These are phyloP conservation scores for Hansenula sp. DNA, from an alignment of 1,139 yeast species.

Conservation along the genomic window DNA sequence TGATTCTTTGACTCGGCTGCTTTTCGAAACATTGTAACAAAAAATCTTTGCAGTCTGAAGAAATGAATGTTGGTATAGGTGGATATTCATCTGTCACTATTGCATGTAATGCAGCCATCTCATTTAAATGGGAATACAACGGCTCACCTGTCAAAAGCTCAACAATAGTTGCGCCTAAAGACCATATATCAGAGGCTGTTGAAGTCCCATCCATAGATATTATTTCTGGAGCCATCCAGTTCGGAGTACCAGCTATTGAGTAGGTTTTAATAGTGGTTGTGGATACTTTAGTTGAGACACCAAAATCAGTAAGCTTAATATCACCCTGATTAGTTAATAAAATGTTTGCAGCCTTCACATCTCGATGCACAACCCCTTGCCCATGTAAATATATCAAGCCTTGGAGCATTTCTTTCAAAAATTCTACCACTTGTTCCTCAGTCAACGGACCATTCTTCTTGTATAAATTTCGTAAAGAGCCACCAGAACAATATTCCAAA, in stretches of 20 bases:
- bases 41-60: conserved; percentile 57
- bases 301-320: conserved; percentile 88
- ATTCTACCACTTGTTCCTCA: conserved; percentile 56
- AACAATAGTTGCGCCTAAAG: conserved; percentile 90
- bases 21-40: conserved; percentile 74
- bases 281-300: conserved; percentile 90
- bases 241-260: conserved; percentile 96
- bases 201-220: conserved; percentile 85
- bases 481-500: conserved; percentile 79
- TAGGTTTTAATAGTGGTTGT: conserved; percentile 55
- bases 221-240: conserved; percentile 99
- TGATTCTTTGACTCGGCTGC: conserved; percentile 49
- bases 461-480: conserved; percentile 72
- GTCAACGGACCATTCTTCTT: conserved; percentile 43
- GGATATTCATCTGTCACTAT: conserved; percentile 84
- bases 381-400: conserved; percentile 81
- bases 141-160: conserved; percentile 86
- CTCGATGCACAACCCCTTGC: conserved; percentile 91
- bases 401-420: conserved; percentile 63
- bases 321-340: conserved; percentile 82
- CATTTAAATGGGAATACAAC: conserved; percentile 76
- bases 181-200: conserved; percentile 86
- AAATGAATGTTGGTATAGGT: conserved; percentile 62
- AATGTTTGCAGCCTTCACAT: conserved; percentile 92
- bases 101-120: conserved; percentile 89